phyloP scores from a whole-genome alignment of 2,329 filamentous ascomycete genomes.

The Trichoderma sp. region DNA sequence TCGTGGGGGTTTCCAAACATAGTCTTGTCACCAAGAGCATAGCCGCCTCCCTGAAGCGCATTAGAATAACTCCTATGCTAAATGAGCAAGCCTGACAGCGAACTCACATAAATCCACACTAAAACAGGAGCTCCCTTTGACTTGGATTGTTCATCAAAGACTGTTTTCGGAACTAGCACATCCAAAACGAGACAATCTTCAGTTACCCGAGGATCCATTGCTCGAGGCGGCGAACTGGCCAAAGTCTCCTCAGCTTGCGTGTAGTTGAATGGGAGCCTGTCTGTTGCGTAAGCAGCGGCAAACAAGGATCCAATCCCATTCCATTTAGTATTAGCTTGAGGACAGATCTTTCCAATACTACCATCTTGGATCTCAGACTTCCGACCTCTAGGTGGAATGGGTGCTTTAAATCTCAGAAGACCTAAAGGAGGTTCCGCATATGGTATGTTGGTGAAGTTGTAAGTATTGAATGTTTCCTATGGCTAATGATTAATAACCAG shows the following conservation, averaged over 20 bases:
- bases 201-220: neutral
- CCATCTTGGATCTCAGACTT: neutral
- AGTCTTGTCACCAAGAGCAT: neutral
- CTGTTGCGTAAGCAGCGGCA: neutral
- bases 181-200: neutral
- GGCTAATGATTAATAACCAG: neutral
- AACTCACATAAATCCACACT: neutral
- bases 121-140: neutral
- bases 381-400: neutral
- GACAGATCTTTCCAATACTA: neutral
- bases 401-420: neutral
- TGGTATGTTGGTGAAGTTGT: neutral
- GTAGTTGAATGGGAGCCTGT: neutral
- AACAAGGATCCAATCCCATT: neutral
- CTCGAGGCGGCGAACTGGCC: neutral
- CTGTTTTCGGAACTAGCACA: neutral
- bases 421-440: neutral
- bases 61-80: neutral
- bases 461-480: neutral
- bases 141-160: neutral
- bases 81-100: neutral
- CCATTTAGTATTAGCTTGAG: neutral
- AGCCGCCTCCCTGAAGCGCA: neutral
- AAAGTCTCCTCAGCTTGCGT: neutral
- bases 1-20: neutral